These are phyloP conservation scores for Aspergillus mulundensis DNA, from an alignment of 495 filamentous ascomycete species.

Conservation along the genomic window DNA sequence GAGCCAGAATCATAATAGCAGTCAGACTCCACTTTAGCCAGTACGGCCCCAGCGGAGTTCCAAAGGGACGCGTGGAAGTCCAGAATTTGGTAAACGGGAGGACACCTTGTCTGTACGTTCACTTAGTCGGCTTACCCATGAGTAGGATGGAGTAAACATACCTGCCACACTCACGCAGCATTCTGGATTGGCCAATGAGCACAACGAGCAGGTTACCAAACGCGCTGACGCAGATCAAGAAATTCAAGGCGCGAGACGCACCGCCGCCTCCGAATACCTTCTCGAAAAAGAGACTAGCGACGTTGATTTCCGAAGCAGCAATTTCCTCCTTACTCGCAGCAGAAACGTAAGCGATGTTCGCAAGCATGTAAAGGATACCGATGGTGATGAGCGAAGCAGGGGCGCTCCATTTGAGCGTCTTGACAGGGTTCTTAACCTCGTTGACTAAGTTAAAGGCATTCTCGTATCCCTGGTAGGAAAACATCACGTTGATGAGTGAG, in stretches of 20 bases:
- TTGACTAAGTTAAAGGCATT: constrained; percentile 66
- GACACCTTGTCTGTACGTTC: constrained; percentile 53
- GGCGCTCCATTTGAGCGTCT: constrained; percentile 51
- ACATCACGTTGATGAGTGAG: constrained; percentile 59
- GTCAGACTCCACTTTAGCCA: constrained; percentile 56
- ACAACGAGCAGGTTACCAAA: constrained; percentile 63
- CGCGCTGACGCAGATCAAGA: constrained; percentile 58
- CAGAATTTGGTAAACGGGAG: constrained; percentile 60
- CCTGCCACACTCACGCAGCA: constrained; percentile 58
- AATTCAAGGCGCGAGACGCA: constrained; percentile 51
- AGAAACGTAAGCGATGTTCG: constrained; percentile 60
- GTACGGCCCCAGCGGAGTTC: constrained; percentile 58
- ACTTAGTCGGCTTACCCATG: not conserved
- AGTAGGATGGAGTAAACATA: constrained; percentile 8
- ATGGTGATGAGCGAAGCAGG: constrained; percentile 47
- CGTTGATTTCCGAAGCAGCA: constrained; percentile 46
- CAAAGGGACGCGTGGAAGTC: constrained; percentile 61
- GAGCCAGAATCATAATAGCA: constrained; percentile 60
- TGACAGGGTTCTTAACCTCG: constrained; percentile 62
- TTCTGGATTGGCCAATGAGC: constrained; percentile 51
- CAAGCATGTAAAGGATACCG: constrained; percentile 54
- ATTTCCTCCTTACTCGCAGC: constrained; percentile 54
- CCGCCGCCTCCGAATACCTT: constrained; percentile 52
- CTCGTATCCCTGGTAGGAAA: constrained; percentile 57
- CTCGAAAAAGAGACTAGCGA: constrained; percentile 57